Conservation (phyloP, 1,284 basidiomycete genomes). For the Tylopilus orsonianus region DNA sequence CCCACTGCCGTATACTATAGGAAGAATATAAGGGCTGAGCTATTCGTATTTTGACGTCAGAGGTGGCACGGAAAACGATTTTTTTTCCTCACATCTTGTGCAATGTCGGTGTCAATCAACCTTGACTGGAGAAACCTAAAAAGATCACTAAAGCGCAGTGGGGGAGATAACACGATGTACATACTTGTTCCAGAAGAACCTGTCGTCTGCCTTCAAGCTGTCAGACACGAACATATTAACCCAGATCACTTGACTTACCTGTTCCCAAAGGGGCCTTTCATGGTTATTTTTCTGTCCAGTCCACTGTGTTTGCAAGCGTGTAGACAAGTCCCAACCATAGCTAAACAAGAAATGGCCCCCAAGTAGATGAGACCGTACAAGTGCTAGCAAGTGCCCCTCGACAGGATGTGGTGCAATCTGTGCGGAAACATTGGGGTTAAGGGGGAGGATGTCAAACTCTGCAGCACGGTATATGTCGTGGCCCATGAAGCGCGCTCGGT, state of each 20-base stretch:
- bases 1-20: constrained; percentile 89
- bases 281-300: constrained; percentile 48
- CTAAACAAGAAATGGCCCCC: constrained; percentile 86
- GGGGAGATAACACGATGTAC: constrained; percentile 9
- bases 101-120: constrained; percentile 62
- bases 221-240: constrained; percentile 19
- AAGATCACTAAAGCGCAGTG: constrained; percentile 5
- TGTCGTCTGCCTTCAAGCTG: constrained; percentile 75
- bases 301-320: constrained; percentile 85
- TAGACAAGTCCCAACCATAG: constrained; percentile 90
- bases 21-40: constrained; percentile 88
- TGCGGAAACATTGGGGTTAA: constrained; percentile 69
- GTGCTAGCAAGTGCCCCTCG: constrained; percentile 84
- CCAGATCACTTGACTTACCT: constrained; percentile 43
- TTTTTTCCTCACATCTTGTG: constrained; percentile 56
- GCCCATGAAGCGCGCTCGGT: constrained; percentile 77
- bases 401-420: constrained; percentile 76
- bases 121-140: constrained; percentile 69
- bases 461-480: constrained; percentile 89
- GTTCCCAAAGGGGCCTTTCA: constrained; percentile 70
- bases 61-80: background rate
- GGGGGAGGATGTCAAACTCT: constrained; percentile 89
- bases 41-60: constrained; percentile 36
- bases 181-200: constrained; percentile 97
- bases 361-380: constrained; percentile 85